These are phyloP conservation scores for Fallopia convolvulus DNA, from an alignment of 148 eudicot species.

Conservation along the genomic window DNA sequence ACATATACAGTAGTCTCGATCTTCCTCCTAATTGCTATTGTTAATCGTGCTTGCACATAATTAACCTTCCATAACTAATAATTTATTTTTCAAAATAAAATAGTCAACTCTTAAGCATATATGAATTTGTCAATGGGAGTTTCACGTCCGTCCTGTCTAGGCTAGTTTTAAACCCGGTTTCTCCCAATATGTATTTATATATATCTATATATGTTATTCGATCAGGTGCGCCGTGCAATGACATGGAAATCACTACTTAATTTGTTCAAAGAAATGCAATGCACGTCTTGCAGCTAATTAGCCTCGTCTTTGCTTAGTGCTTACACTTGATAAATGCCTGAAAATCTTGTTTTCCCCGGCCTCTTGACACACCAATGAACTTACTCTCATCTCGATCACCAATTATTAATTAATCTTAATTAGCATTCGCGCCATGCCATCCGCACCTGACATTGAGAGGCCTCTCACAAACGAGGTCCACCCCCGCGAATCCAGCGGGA, in stretches of 20 bases:
- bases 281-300: neutral
- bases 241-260: neutral
- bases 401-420: too few relatives aligned
- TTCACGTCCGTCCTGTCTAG: neutral
- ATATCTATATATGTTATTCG: too few relatives aligned
- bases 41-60: neutral
- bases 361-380: neutral
- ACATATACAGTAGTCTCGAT: neutral
- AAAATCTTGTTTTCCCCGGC: neutral
- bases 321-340: neutral
- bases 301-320: neutral
- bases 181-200: neutral
- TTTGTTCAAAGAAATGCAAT: neutral
- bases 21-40: neutral
- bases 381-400: neutral
- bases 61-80: neutral
- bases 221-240: neutral
- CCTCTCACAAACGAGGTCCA: neutral
- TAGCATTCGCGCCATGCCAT: neutral
- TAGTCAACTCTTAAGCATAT: neutral
- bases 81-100: neutral
- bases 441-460: neutral
- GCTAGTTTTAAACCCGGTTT: neutral
- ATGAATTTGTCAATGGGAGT: neutral
- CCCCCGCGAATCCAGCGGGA: slow-evolving; percentile 23